phyloP scores from a whole-genome alignment of 306 rosid genomes.

The Lupinus albus region DNA sequence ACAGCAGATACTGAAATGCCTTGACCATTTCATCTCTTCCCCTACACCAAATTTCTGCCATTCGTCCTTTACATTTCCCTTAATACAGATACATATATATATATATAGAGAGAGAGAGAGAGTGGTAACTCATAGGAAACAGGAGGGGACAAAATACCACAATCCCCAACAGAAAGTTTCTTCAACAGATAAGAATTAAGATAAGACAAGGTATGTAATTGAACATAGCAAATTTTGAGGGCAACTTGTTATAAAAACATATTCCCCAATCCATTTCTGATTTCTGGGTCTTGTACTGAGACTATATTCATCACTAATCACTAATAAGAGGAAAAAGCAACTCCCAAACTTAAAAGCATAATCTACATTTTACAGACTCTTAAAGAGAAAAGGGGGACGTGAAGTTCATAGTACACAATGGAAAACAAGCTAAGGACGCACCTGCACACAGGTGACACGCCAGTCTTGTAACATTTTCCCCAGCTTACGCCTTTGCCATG shows the following conservation, averaged over 20 bases:
- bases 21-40: conserved; percentile 28
- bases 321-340: conserved; percentile 14
- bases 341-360: conserved; percentile 12
- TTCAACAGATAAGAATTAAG: conserved; percentile 1
- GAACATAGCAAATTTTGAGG: conserved; percentile 6
- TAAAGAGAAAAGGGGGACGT: background rate
- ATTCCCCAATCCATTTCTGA: conserved; percentile 3
- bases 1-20: conserved; percentile 28
- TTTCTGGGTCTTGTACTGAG: background rate
- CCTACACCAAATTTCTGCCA: conserved; percentile 5
- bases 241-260: background rate
- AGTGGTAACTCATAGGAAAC: conserved; percentile 17
- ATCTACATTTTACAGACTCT: conserved; percentile 21
- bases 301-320: background rate
- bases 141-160: conserved; percentile 9
- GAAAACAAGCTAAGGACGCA: conserved; percentile 44
- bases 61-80: background rate
- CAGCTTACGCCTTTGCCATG: conserved; percentile 99
- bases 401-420: background rate
- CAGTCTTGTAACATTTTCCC: conserved; percentile 96
- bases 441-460: conserved; percentile 89
- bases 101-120: background rate
- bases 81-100: background rate
- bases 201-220: conserved; percentile 19
- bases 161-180: conserved; percentile 20